Evolutionary conservation across 73 alveolate species (phyloP).

Genomic region (Paraurostyla sp.): DNA sequence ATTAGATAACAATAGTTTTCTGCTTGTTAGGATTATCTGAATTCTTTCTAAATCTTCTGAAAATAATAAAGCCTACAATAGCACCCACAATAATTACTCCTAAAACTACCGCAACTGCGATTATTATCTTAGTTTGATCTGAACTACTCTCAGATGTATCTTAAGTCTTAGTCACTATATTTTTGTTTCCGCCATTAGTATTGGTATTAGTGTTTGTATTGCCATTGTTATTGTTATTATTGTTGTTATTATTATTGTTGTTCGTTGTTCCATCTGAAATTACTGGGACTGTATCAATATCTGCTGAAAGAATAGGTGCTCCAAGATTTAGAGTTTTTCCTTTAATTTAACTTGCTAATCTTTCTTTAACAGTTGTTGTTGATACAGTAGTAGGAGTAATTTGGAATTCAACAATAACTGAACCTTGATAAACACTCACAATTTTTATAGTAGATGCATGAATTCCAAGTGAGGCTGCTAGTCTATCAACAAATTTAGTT

Average conservation of each 20-base stretch:
- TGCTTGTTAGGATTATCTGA: background rate
- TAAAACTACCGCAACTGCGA: background rate
- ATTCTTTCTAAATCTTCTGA: background rate
- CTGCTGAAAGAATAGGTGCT: constrained; percentile 40
- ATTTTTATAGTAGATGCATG: constrained; percentile 65
- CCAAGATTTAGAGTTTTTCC: background rate
- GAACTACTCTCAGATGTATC: background rate
- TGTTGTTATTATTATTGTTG: background rate
- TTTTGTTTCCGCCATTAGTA: background rate
- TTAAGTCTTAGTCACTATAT: background rate
- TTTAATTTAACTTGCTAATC: background rate
- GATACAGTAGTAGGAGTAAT: background rate
- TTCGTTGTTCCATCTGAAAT: background rate
- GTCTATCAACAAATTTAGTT: constrained; percentile 64
- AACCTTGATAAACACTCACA: constrained; percentile 67
- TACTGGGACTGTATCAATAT: background rate
- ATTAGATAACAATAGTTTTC: too few species aligned
- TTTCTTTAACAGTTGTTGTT: background rate
- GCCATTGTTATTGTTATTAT: background rate
- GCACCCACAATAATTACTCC: background rate
- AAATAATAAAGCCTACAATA: background rate
- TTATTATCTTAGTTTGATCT: background rate
- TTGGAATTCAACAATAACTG: constrained; percentile 53
- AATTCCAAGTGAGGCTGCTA: constrained; percentile 66
- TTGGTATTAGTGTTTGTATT: background rate